phyloP scores from a whole-genome alignment of 257 asterid genomes.

The Penstemon eatonii region DNA sequence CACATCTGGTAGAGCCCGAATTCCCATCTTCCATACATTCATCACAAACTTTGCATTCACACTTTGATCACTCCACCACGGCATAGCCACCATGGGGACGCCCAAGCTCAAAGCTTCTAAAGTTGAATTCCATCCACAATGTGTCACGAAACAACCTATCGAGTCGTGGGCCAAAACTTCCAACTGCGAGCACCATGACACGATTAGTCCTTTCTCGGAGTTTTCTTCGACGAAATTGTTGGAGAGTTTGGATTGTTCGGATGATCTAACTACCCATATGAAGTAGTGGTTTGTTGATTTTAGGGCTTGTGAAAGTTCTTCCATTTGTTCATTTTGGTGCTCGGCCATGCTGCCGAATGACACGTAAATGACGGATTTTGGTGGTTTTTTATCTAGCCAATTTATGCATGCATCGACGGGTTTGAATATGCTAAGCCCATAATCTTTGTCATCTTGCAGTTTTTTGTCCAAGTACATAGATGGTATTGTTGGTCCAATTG shows the following conservation, averaged over 20 bases:
- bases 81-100: conserved; percentile 39
- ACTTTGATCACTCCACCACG: conserved; percentile 41
- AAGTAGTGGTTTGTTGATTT: conserved; percentile 27
- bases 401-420: conserved; percentile 31
- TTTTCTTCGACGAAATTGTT: conserved; percentile 28
- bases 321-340: conserved; percentile 20
- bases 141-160: conserved; percentile 47
- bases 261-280: conserved; percentile 49
- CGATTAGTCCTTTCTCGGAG: conserved; percentile 5
- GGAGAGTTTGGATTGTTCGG: conserved; percentile 34
- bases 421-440: conserved; percentile 35
- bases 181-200: conserved; percentile 32
- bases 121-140: conserved; percentile 64
- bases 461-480: conserved; percentile 34
- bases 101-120: conserved; percentile 43
- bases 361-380: conserved; percentile 32
- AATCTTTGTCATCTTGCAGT: conserved; percentile 28
- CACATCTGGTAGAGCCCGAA: conserved; percentile 19
- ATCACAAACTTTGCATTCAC: conserved; percentile 34
- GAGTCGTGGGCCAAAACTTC: conserved; percentile 38
- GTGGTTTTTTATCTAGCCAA: conserved; percentile 31
- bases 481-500: conserved; percentile 41
- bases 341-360: conserved; percentile 39
- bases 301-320: conserved; percentile 40
- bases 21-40: conserved; percentile 39